Base-by-base conservation (phyloP, 2,329 filamentous ascomycete species). In the Talaromyces sp. region DNA sequence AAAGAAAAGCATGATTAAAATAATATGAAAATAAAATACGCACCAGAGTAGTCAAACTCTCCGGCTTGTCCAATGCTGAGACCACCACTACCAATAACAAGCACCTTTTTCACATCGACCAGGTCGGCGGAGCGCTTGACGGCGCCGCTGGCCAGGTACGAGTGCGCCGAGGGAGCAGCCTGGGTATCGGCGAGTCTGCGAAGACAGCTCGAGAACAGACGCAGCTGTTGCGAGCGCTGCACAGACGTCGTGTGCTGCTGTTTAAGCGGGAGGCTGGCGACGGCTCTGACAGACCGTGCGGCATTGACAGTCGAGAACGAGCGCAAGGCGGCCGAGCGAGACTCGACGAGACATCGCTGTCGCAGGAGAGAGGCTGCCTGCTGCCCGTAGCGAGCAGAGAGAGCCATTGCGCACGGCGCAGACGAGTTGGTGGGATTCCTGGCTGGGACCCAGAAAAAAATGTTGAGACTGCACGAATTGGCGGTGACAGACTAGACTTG, bases 21-120 rank as follows among this genome's bases (percentile, higher is more conserved):
- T 19, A 10, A 42, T 27, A 17, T 2, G n/a, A 53, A 2, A 42
- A 42, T 42, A 17, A 58, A 30, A 30, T 30, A 44, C 88, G 68
- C 83, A 96, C 92, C 93, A 77, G 95, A 98, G 79, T 98, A 98
- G 80, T 98, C 93, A 72, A 98, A 98, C 81, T 98, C 93, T 81
- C 93, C 93, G 67, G 93, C 93, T 80, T 98, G 93, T 66, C 93
- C 93, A 85, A 98, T 98, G 75, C 91, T 92, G 69, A 98, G 84
- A 78, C 93, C 93, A 81, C 93, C 93, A 80, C 89, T 93, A 63
- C 93, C 93, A 81, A 98, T 96, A 69, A 98, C 93, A 65, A 98
- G 82, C 58, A 98, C 93, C 82, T 98, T 98, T 82, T 96, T 96
- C 66, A 98, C 92, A 74, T 96, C 86, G 57, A 97, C 89, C 60